Base-by-base conservation (phyloP, 371 early-diverging fungal genomes). In the Mucor mucedo region DNA sequence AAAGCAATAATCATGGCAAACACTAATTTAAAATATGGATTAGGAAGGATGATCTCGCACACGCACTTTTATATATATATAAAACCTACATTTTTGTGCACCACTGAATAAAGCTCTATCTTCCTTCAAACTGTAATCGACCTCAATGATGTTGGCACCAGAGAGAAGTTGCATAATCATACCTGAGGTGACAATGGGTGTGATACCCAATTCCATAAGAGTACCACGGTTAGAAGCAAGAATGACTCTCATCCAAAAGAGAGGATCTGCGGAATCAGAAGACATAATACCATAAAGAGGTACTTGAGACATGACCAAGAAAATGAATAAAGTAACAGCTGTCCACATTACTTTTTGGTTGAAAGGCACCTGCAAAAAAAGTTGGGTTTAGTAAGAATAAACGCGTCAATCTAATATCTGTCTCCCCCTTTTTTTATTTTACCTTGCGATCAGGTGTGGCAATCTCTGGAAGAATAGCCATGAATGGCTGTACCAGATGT, bases 241-340 rank as follows among this genome's bases (percentile, higher is more conserved):
- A 79, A 99, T 99, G 56, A 97, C 98, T 85, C 99, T 94, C 92
- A 99, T 93, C 99, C 99, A 99, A 85, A 96, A 99, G 62, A 99
- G 87, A 40, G 99, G 99, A 84, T 98, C 98, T 47, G 96, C 94
- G 27, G 96, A 95, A 75, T 99, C 98, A 21, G 93, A 95, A 52
- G 97, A 97, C 94, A 99, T 97, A 83, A 99, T 99, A 65, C 99
- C 99, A 84, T 98, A 99, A 63, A 99, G 86, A 39, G 99, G 99
- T 44, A 99, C 96, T 84, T 99, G 99, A 16, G 99, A 99, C 84
- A 97, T 95, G 65, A 99, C 98, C 77, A 99, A 85, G 88, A 98
- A 99, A 70, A 99, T 96, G 75, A 99, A 93, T 62, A 99, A 88
- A 11, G 99, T 98, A 70, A 99, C 93, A 35, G 95, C 95, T 41